These are phyloP conservation scores for Taiozyma onychis DNA, from an alignment of 1,139 yeast species.

Conservation along the genomic window DNA sequence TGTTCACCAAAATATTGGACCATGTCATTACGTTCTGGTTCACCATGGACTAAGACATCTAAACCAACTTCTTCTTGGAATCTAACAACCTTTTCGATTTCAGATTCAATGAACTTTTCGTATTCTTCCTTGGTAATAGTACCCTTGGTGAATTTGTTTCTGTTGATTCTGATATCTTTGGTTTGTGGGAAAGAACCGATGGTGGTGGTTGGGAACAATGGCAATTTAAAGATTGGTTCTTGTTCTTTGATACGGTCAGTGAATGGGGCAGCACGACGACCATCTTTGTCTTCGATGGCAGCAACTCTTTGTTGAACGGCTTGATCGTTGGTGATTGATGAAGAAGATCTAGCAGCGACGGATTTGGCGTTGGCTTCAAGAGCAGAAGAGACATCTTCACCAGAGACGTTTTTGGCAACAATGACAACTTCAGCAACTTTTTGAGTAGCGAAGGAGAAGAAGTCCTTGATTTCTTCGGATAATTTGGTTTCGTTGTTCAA, in stretches of 20 bases:
- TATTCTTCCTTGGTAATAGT: conserved; percentile 90
- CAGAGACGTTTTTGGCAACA: conserved; percentile 84
- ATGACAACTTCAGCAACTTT: conserved; percentile 87
- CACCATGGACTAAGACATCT: conserved; percentile 98
- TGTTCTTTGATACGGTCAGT: conserved; percentile 83
- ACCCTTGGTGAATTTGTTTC: conserved; percentile 98
- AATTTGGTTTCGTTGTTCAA: conserved; percentile 86
- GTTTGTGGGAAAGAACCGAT: conserved; percentile 99
- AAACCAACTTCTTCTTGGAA: conserved; percentile 99
- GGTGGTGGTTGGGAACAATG: conserved; percentile 99
- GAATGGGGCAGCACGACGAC: conserved; percentile 86
- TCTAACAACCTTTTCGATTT: conserved; percentile 90
- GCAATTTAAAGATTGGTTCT: conserved; percentile 83
- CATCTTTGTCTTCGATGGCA: conserved; percentile 69
- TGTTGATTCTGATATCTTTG: conserved; percentile 96
- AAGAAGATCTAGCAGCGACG: conserved; percentile 78
- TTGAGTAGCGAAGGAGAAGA: conserved; percentile 98
- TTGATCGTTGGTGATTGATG: conserved; percentile 85
- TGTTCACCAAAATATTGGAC: conserved; percentile 99
- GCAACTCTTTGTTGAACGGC: conserved; percentile 87
- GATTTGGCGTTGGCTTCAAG: conserved; percentile 85
- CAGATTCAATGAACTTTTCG: conserved; percentile 93
- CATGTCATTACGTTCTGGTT: conserved; percentile 99
- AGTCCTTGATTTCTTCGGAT: conserved; percentile 86
- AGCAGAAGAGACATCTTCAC: conserved; percentile 59